phyloP scores from a whole-genome alignment of 441 rosid species.

The Mallotus japonicus region DNA sequence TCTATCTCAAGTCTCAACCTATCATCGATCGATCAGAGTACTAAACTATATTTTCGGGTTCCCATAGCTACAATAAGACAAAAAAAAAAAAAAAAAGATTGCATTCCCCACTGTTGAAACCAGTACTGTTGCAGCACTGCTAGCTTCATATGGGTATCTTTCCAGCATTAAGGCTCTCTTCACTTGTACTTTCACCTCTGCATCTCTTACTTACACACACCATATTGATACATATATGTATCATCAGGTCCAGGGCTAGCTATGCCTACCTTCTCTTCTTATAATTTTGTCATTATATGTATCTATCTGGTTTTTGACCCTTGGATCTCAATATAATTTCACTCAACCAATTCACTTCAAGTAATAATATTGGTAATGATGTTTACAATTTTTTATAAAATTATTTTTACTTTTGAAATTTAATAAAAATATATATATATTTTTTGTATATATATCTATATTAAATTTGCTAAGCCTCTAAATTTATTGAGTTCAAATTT shows the following conservation, averaged over 20 bases:
- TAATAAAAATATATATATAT: too few relatives aligned
- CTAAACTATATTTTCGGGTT: constrained; percentile 21
- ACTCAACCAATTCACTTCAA: too few relatives aligned
- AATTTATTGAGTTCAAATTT: too few relatives aligned
- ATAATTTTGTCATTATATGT: background rate
- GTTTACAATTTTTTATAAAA: too few relatives aligned
- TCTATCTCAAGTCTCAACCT: background rate
- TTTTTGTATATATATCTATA: too few relatives aligned
- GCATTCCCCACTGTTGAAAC: background rate
- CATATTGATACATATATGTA: too few relatives aligned
- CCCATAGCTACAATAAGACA: constrained; percentile 19
- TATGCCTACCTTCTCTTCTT: background rate
- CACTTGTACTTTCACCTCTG: constrained; percentile 2
- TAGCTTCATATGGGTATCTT: background rate
- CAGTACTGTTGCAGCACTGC: background rate
- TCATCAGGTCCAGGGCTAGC: background rate
- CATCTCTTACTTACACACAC: background rate
- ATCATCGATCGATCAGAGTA: background rate
- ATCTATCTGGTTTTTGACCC: background rate
- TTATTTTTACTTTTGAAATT: too few relatives aligned
- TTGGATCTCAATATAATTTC: background rate
- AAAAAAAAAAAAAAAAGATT: background rate
- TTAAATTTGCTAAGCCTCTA: too few relatives aligned
- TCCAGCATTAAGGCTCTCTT: background rate
- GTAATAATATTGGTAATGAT: too few relatives aligned